A percentile compares a stretch with the other conserved stretches of the same genome.
Evolutionary conservation across 192 early-diverging fungal genomes (phyloP).

Genomic region (Coemansia sp.): DNA sequence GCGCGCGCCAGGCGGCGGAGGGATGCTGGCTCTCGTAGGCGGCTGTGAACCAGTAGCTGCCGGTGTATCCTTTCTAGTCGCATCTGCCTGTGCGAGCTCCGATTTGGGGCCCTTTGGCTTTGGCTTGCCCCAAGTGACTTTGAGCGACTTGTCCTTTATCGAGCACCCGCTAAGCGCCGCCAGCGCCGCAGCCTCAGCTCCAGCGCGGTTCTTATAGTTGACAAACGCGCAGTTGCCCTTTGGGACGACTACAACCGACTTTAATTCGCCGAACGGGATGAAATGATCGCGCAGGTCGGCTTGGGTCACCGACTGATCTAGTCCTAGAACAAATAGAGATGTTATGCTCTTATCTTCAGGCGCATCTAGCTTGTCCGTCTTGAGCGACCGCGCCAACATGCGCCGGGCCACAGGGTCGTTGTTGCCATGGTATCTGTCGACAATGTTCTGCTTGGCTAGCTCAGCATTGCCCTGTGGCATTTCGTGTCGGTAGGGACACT

Average conservation of each 20-base stretch:
- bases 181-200: conserved; percentile 84
- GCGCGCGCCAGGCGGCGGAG: conserved; percentile 28
- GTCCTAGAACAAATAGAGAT: conserved; percentile 81
- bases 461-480: conserved; percentile 80
- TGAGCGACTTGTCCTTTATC: conserved; percentile 70
- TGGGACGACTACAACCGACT: conserved; percentile 77
- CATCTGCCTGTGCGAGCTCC: conserved; percentile 34
- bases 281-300: conserved; percentile 73
- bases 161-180: conserved; percentile 69
- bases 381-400: conserved; percentile 67
- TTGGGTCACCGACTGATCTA: conserved; percentile 73
- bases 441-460: conserved; percentile 88
- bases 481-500: conserved; percentile 97
- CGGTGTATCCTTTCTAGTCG: neutral
- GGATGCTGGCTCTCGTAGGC: conserved; percentile 20
- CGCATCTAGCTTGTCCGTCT: conserved; percentile 51
- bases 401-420: conserved; percentile 94
- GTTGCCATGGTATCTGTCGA: conserved; percentile 90
- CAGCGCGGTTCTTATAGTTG: conserved; percentile 77
- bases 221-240: conserved; percentile 89
- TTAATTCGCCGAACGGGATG: conserved; percentile 84
- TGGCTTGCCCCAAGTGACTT: conserved; percentile 85
- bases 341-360: conserved; percentile 85
- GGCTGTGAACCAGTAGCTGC: conserved; percentile 20
- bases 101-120: conserved; percentile 69